A percentile compares a stretch with the other conserved stretches of the same genome.
phyloP scores from a whole-genome alignment of 768 basidiomycete genomes.

The Trametes punicea region DNA sequence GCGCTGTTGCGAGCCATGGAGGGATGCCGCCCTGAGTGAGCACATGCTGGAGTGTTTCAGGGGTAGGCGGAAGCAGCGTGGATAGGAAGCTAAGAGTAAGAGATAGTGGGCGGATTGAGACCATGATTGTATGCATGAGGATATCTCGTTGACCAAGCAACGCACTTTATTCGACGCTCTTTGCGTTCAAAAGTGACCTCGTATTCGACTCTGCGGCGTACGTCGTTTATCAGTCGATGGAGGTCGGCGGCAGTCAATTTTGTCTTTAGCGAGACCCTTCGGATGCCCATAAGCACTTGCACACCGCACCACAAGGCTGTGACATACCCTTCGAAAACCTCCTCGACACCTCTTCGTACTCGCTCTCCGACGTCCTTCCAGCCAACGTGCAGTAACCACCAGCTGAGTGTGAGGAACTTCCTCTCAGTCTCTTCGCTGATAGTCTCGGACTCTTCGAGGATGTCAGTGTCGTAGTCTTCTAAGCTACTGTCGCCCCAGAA shows the following conservation, averaged over 20 bases:
- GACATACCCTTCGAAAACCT: slow-evolving; percentile 78
- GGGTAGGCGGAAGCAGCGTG: slow-evolving; percentile 71
- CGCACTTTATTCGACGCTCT: slow-evolving; percentile 56
- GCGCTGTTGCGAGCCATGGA: slow-evolving; percentile 31
- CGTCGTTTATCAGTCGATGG: slow-evolving; percentile 63
- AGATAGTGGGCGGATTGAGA: not conserved
- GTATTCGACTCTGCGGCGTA: slow-evolving; percentile 73
- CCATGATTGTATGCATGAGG: no score
- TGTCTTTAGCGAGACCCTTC: slow-evolving; percentile 81
- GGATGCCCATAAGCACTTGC: not conserved
- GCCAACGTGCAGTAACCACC: slow-evolving; percentile 91
- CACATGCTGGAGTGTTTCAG: slow-evolving; percentile 65
- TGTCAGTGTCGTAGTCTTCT: slow-evolving; percentile 25
- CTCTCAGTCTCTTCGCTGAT: slow-evolving; percentile 68
- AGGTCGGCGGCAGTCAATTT: slow-evolving; percentile 71
- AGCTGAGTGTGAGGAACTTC: slow-evolving; percentile 81
- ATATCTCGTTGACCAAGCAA: no score
- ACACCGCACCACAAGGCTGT: not conserved
- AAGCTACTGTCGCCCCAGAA: slow-evolving; percentile 26
- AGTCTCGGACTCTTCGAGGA: slow-evolving; percentile 32
- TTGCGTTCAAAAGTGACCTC: slow-evolving; percentile 60
- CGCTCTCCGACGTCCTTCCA: slow-evolving; percentile 82
- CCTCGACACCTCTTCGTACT: slow-evolving; percentile 71
- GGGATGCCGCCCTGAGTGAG: slow-evolving; percentile 60
- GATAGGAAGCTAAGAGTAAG: slow-evolving; percentile 55